These are phyloP conservation scores for Sphagnum magellanicum DNA, from an alignment of 228 moss, liverwort and hornwort species.

Conservation along the genomic window DNA sequence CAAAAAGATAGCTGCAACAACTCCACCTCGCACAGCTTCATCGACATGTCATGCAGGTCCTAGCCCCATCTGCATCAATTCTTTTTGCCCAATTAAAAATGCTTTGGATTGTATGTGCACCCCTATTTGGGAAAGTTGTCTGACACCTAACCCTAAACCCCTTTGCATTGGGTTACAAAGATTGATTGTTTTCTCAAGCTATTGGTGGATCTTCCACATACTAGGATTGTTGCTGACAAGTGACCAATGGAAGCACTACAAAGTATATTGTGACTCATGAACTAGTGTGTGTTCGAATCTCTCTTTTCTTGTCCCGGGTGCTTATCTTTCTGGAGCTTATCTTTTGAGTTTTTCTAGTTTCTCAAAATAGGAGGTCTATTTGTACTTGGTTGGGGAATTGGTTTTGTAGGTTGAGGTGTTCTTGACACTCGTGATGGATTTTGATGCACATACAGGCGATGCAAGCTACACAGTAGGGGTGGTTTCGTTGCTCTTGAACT, in stretches of 20 bases:
- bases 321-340: no score
- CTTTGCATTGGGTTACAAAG: no score
- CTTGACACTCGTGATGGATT: conserved; percentile 64
- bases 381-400: no score
- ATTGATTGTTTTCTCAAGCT: no score
- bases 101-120: no score
- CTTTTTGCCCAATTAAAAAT: no score
- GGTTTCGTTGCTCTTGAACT: conserved; percentile 74
- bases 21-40: conserved; percentile 95
- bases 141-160: no score
- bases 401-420: conserved; percentile 82
- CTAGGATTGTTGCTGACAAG: conserved; percentile 73
- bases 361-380: no score
- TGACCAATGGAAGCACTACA: conserved; percentile 83
- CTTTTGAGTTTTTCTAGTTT: no score
- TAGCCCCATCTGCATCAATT: background rate
- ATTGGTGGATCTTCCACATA: conserved; percentile 57
- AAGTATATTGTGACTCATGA: conserved; percentile 74
- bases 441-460: conserved; percentile 69
- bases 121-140: no score
- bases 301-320: no score
- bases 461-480: conserved; percentile 77
- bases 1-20: conserved; percentile 24
- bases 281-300: conserved; percentile 67
- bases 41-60: conserved; percentile 95